phyloP scores from a whole-genome alignment of 2,329 filamentous ascomycete species.

The Periconia sp. region DNA sequence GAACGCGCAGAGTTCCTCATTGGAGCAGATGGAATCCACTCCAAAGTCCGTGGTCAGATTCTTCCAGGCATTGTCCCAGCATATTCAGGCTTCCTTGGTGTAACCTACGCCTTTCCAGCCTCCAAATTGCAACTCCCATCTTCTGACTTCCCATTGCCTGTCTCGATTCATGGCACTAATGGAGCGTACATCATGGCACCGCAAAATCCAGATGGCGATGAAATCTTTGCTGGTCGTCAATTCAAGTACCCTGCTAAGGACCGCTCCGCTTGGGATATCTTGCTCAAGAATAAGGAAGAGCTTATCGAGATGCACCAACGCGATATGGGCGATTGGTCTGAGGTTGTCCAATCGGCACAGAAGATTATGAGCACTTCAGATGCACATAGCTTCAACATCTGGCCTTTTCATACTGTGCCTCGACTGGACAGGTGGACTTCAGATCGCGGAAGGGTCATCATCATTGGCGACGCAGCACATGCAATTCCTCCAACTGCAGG shows the following conservation, averaged over 20 bases:
- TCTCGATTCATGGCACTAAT: conserved; percentile 41
- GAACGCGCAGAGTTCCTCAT: conserved; percentile 55
- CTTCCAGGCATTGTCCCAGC: conserved; percentile 54
- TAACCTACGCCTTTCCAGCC: conserved; percentile 39
- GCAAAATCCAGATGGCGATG: conserved; percentile 40
- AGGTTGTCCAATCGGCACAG: conserved; percentile 16
- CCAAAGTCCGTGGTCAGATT: conserved; percentile 59
- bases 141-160: conserved; percentile 27
- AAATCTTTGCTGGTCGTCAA: conserved; percentile 47
- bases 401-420: conserved; percentile 30
- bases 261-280: conserved; percentile 39
- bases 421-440: conserved; percentile 49
- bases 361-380: background rate
- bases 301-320: conserved; percentile 14
- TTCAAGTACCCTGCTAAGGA: conserved; percentile 37
- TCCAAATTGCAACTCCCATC: conserved; percentile 7
- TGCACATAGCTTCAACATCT: conserved; percentile 14
- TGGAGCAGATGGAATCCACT: conserved; percentile 67
- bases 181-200: conserved; percentile 49
- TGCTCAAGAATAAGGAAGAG: conserved; percentile 37
- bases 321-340: conserved; percentile 19
- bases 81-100: conserved; percentile 58
- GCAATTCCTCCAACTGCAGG: conserved; percentile 67
- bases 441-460: conserved; percentile 49
- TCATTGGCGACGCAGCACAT: conserved; percentile 69